Base-by-base conservation (phyloP, 2,329 filamentous ascomycete species). In the Talaromyces atroroseus region DNA sequence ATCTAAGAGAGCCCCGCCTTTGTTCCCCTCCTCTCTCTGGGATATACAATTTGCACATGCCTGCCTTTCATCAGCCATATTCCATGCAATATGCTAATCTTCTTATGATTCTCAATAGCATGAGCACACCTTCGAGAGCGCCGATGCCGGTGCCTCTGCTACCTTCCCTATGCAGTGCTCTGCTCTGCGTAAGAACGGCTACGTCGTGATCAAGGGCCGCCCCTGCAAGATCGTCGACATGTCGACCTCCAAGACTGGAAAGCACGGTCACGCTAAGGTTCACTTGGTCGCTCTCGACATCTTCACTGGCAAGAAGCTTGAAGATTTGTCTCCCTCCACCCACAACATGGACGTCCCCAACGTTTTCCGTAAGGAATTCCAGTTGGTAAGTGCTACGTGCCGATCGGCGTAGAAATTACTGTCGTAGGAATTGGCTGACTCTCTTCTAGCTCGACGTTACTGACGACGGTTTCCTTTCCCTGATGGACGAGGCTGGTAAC, bases 201-300 rank as follows among this genome's bases (percentile, higher is more conserved):
- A 89, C 84, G 94, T 99, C 78, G 87, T 92, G 77, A 97, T 99
- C 82, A 99, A 99, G 88, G 81, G 83, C 80, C 94, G 94, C 71
- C 95, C 94, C 71, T 99, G 94, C 92, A 99, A 97, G 89, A 99
- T 99, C 72, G 90, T 97, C 78, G 94, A 99, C 75, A 99, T 99
- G 95, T 96, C 91, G 68, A 99, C 94, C 82, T 99, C 94, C 78
- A 99, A 99, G 92, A 99, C 94, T 68, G 94, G 94, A 81, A 99
- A 99, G 90, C 94, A 99, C 89, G 94, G 94, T 79, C 95, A 99
- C 89, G 94, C 94, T 81, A 99, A 99, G 88, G 94, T 99, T 77
- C 92, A 99, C 82, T 82, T 99, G 71, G 88, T 96, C 73, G 94
- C 91, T 75, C 86, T 95, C 77, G 94, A 99, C 78, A 97, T 99